These are phyloP conservation scores for Cladophialophora psammophila DNA, from an alignment of 2,329 filamentous ascomycete species.

Conservation along the genomic window DNA sequence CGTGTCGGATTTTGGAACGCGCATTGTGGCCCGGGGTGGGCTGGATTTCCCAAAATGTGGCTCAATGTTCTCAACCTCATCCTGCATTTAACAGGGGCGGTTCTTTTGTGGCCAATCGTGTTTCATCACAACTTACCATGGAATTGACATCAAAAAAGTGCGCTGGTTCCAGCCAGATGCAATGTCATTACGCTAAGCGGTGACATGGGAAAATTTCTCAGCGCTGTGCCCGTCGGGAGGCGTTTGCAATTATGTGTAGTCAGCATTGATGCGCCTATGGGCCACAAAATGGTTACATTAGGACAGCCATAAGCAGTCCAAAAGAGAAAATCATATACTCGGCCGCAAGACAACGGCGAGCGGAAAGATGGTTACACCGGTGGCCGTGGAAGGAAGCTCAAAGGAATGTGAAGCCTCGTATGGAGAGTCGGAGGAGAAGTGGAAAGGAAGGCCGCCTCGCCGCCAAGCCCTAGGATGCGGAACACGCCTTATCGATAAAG, in stretches of 20 bases:
- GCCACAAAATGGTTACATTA: neutral
- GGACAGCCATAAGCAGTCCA: neutral
- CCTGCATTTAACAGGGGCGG: neutral
- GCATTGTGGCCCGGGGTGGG: neutral
- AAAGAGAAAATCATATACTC: neutral
- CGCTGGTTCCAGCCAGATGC: neutral
- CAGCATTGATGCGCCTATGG: neutral
- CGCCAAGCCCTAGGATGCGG: too few relatives aligned
- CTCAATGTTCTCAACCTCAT: neutral
- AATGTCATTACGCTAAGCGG: neutral
- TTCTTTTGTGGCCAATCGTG: neutral
- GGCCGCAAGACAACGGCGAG: neutral
- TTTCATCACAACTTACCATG: neutral
- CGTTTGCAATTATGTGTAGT: neutral
- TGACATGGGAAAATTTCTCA: neutral
- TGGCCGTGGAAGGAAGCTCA: neutral
- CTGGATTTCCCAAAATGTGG: neutral
- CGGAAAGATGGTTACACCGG: neutral
- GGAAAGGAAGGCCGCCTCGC: too few relatives aligned
- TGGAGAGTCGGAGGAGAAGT: too few relatives aligned
- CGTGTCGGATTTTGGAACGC: neutral
- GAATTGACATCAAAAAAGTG: neutral
- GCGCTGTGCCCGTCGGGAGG: neutral
- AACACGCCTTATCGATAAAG: slow-evolving; percentile 4
- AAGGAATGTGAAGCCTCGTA: neutral